Base-by-base conservation (phyloP, 2,329 filamentous ascomycete species). In the Verticillium nubilum region DNA sequence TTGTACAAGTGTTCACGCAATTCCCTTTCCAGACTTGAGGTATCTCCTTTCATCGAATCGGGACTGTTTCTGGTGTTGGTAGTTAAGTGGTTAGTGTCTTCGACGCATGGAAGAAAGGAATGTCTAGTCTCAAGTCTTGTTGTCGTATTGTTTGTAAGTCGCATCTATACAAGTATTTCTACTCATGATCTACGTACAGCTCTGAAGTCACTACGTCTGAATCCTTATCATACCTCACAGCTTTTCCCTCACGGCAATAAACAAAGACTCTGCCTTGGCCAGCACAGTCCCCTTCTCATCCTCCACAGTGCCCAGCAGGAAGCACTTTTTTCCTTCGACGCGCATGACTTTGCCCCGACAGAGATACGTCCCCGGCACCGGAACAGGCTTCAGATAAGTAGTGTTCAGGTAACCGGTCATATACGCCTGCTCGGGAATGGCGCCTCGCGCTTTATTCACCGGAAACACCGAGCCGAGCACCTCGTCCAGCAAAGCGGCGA, bases 401-500 rank as follows among this genome's bases (percentile, higher is more conserved):
- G 75, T 69, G 7, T 74, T 68, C 26, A 78, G 61, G 6, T 65
- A 68, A 0, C 67, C 75, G 23, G 75, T 77, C 29, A 77, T 67
- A 58, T 66, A 72, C 33, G 63, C 62, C 1, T 64, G 63, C 31
- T 64, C 62, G 37, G 69, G 70, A 1, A 67, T 62, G 26, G 65
- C 62, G 0, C 67, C 69, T 3, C 67, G 58, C 60, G 73, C 72
- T 23, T 63, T 58, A 56, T 78, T 77, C 29, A 77, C 61, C 52
- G 74, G 73, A 31, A 72, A 68, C 25, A 77, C 59, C 3, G 65
- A 64, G 4, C 74, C 73, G 64, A 74, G 72, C 12, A 69, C 65
- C 68, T 77, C 75, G 54, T 78, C 75, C 28, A 74, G 61, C 56
- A 77, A 60, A 15, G 74, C 65, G 57, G 70, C 69, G 17, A 70